phyloP scores from a whole-genome alignment of 1,284 basidiomycete species.

The Xerocomus nothofagi region DNA sequence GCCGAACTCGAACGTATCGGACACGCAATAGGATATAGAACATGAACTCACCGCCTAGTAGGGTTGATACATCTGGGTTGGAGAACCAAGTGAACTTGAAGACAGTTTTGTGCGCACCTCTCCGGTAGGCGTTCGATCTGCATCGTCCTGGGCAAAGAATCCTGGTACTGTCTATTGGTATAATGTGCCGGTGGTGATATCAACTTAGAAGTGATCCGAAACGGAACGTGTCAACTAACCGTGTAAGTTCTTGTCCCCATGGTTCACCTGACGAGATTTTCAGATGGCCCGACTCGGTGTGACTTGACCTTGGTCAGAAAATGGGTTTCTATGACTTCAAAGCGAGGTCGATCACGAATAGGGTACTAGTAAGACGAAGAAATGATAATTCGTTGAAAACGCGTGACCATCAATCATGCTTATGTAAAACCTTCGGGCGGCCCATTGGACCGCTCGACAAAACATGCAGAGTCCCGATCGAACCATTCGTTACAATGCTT shows the following conservation, averaged over 20 bases:
- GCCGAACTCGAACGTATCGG: background rate
- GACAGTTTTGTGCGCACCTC: conserved; percentile 9
- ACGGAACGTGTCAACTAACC: conserved; percentile 8
- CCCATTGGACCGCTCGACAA: no score
- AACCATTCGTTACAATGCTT: no score
- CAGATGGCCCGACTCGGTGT: background rate
- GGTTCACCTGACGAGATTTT: background rate
- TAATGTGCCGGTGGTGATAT: background rate
- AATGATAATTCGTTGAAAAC: no score
- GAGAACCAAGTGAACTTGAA: background rate
- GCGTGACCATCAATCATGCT: no score
- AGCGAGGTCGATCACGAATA: no score
- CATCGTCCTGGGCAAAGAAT: conserved; percentile 26
- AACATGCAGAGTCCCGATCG: no score
- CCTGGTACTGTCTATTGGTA: conserved; percentile 18
- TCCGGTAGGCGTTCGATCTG: background rate
- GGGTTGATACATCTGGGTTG: background rate
- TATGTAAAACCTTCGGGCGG: no score
- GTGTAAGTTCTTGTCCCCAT: conserved; percentile 14
- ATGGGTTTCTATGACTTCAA: no score
- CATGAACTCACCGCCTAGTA: conserved; percentile 21
- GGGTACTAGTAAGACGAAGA: no score
- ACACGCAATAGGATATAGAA: background rate
- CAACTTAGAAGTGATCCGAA: background rate
- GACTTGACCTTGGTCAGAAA: background rate